Percentiles rank a stretch among this genome's conserved stretches.
phyloP scores from a whole-genome alignment of 768 basidiomycete species.

The Sporobolomyces roseus region DNA sequence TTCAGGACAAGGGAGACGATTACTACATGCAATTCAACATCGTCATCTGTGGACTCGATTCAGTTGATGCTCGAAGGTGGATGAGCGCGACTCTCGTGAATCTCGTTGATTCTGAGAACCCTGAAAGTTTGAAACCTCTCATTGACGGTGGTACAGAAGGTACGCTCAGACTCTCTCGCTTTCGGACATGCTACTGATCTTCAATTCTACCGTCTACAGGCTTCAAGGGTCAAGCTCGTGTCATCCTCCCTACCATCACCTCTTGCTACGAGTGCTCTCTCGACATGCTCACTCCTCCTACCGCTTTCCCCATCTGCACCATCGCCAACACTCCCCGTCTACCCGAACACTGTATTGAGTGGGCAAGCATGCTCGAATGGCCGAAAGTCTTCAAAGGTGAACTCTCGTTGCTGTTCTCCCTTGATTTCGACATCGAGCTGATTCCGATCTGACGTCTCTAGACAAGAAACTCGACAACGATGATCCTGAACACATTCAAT shows the following conservation, averaged over 20 bases:
- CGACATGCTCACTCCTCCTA: slow-evolving; percentile 96
- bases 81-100: slow-evolving; percentile 97
- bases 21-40: slow-evolving; percentile 97
- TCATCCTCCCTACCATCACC: slow-evolving; percentile 88
- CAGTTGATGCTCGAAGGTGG: slow-evolving; percentile 95
- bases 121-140: slow-evolving; percentile 88
- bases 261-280: slow-evolving; percentile 98
- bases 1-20: slow-evolving; percentile 91
- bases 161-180: slow-evolving; percentile 44
- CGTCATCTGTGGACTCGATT: slow-evolving; percentile 94
- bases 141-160: slow-evolving; percentile 99
- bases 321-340: slow-evolving; percentile 97
- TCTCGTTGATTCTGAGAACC: slow-evolving; percentile 85
- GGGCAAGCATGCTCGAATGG: slow-evolving; percentile 99
- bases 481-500: slow-evolving; percentile 91
- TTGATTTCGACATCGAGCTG: background rate
- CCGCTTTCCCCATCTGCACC: slow-evolving; percentile 95
- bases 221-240: slow-evolving; percentile 96
- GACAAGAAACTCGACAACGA: slow-evolving; percentile 97
- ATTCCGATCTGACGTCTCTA: slow-evolving; percentile 44
- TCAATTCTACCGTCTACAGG: slow-evolving; percentile 54
- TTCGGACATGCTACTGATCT: no score
- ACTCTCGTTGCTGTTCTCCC: slow-evolving; percentile 30
- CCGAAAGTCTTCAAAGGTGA: slow-evolving; percentile 83
- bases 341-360: slow-evolving; percentile 98